A percentile compares a stretch with the other conserved stretches of the same genome.
These are phyloP conservation scores for Claviceps spartinae DNA, from an alignment of 2,329 filamentous ascomycete genomes.

Conservation along the genomic window DNA sequence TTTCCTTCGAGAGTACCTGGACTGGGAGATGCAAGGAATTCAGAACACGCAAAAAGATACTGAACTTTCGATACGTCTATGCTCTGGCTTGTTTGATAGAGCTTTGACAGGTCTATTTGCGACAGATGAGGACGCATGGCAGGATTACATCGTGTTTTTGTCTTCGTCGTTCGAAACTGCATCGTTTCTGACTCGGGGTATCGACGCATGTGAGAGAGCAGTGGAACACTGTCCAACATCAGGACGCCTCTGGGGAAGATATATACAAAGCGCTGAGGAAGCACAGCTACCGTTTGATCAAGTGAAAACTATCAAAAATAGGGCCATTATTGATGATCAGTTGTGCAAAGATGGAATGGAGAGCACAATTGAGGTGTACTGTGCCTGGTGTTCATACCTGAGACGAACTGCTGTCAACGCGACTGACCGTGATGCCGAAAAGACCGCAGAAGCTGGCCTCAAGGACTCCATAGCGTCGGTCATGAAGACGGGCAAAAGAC, in stretches of 20 bases:
- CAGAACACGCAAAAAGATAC: slow-evolving; percentile 34
- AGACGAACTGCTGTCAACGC: slow-evolving; percentile 70
- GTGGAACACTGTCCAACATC: slow-evolving; percentile 91
- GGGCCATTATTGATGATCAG: slow-evolving; percentile 72
- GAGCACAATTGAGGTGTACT: slow-evolving; percentile 79
- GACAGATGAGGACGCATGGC: slow-evolving; percentile 64
- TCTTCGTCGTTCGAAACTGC: slow-evolving; percentile 28
- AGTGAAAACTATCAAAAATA: slow-evolving; percentile 83
- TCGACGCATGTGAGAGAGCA: slow-evolving; percentile 66
- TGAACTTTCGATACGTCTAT: slow-evolving; percentile 35
- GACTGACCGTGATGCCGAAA: slow-evolving; percentile 67
- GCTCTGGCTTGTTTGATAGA: slow-evolving; percentile 61
- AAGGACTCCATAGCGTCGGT: slow-evolving; percentile 77
- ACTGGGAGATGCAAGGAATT: slow-evolving; percentile 63
- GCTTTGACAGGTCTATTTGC: slow-evolving; percentile 58
- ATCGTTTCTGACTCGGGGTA: slow-evolving; percentile 29
- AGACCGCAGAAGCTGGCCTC: slow-evolving; percentile 83
- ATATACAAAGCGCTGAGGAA: slow-evolving; percentile 72
- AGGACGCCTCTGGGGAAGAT: slow-evolving; percentile 79
- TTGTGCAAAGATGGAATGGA: slow-evolving; percentile 78
- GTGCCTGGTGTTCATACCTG: slow-evolving; percentile 88
- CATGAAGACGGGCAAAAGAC: slow-evolving; percentile 59
- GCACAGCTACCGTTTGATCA: slow-evolving; percentile 62
- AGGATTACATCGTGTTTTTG: slow-evolving; percentile 68
- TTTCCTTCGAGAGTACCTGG: slow-evolving; percentile 55